Evolutionary conservation across 2,329 filamentous ascomycete genomes (phyloP).

Genomic region (Fusarium lateritium): DNA sequence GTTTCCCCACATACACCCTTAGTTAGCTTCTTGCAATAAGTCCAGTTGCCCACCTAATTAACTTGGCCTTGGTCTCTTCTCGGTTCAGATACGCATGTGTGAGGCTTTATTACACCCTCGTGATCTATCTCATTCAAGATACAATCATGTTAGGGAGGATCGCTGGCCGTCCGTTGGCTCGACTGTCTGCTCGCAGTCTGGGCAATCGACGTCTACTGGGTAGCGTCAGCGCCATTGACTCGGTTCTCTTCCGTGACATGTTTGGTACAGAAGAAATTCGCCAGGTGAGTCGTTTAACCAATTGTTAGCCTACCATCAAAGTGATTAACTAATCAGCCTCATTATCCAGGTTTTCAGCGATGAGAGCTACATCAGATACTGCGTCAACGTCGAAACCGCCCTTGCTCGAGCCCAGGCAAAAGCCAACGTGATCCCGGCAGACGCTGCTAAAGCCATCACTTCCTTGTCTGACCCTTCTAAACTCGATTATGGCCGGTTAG

Average conservation of each 20-base stretch:
- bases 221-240: conserved; percentile 57
- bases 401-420: conserved; percentile 65
- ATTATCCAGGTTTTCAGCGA: conserved; percentile 58
- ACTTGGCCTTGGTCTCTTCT: no score
- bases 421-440: conserved; percentile 61
- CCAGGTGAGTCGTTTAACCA: conserved; percentile 49
- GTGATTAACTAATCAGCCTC: background rate
- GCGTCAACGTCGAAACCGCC: conserved; percentile 66
- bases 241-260: conserved; percentile 64
- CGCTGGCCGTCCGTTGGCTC: background rate
- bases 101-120: no score
- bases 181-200: background rate
- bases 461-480: conserved; percentile 48
- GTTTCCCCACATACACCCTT: no score
- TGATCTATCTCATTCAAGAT: no score
- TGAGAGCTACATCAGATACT: conserved; percentile 62
- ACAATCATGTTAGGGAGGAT: no score
- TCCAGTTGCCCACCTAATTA: no score
- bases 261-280: conserved; percentile 67
- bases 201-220: background rate
- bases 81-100: no score
- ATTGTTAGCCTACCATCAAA: background rate
- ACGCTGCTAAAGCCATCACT: conserved; percentile 55
- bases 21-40: no score
- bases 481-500: conserved; percentile 51